A percentile compares a stretch with the other conserved stretches of the same genome.
Conservation (phyloP, 2,329 filamentous ascomycete genomes). For the Aspergillus versicolor region DNA sequence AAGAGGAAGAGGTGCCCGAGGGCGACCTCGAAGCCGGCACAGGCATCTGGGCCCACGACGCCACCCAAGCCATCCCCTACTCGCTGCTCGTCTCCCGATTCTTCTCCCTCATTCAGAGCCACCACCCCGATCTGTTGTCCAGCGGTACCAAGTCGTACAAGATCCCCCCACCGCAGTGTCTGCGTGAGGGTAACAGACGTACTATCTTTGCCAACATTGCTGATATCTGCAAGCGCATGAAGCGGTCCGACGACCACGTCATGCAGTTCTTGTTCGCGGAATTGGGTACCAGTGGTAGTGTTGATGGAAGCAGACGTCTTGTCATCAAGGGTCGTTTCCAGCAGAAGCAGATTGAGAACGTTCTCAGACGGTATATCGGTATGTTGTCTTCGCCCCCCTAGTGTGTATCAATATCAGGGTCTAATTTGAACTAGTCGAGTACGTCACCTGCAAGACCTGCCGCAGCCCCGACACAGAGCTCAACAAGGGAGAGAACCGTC, state of each 20-base stretch:
- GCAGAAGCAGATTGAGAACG: conserved; percentile 98
- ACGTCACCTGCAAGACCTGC: conserved; percentile 99
- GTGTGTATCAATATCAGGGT: background rate
- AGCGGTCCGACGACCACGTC: conserved; percentile 96
- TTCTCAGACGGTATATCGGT: conserved; percentile 93
- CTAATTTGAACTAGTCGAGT: conserved; percentile 66
- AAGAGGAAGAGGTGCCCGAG: conserved; percentile 56
- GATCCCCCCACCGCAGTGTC: conserved; percentile 96
- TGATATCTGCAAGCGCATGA: conserved; percentile 99
- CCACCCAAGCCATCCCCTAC: conserved; percentile 77
- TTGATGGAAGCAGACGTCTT: conserved; percentile 86
- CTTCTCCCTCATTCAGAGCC: conserved; percentile 90
- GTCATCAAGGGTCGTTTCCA: conserved; percentile 99
- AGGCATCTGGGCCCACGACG: conserved; percentile 84
- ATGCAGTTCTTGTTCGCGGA: conserved; percentile 97
- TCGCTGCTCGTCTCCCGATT: conserved; percentile 83
- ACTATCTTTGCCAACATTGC: conserved; percentile 99
- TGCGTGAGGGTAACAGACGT: conserved; percentile 99
- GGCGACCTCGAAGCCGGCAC: conserved; percentile 86
- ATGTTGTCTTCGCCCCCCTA: conserved; percentile 39
- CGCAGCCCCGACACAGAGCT: conserved; percentile 91
- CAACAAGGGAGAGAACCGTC: conserved; percentile 97
- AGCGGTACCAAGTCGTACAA: conserved; percentile 94
- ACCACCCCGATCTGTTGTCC: conserved; percentile 93
- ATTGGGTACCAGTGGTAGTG: conserved; percentile 93